Conservation (phyloP, 352 stramenopile species). For the Phytophthora tentaculata region DNA sequence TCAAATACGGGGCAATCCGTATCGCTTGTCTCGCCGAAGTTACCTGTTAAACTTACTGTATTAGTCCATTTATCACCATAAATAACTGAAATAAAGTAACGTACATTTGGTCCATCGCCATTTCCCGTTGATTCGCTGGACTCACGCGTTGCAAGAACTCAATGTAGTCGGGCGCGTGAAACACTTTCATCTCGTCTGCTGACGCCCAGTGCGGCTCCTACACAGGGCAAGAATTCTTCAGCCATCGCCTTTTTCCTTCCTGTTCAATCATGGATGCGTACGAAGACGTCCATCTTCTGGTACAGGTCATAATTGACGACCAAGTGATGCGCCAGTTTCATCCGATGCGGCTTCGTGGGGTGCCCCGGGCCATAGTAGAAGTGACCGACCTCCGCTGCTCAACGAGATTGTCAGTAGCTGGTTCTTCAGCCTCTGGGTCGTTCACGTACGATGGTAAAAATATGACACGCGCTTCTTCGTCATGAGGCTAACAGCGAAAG, state of each 20-base stretch:
- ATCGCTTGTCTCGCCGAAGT: conserved; percentile 91
- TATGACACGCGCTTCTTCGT: conserved; percentile 83
- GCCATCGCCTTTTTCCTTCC: neutral
- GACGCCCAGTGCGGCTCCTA: conserved; percentile 82
- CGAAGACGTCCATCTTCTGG: conserved; percentile 98
- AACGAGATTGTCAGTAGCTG: neutral
- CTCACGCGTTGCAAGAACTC: conserved; percentile 96
- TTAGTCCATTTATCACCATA: conserved; percentile 3
- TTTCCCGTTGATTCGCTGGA: conserved; percentile 92
- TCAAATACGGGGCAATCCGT: conserved; percentile 99
- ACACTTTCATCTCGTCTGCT: conserved; percentile 94
- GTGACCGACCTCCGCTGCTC: conserved; percentile 93
- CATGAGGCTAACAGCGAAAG: conserved; percentile 17
- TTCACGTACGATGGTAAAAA: conserved; percentile 85
- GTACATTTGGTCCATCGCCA: conserved; percentile 75
- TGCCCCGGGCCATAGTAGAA: conserved; percentile 97
- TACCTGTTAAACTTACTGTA: conserved; percentile 70
- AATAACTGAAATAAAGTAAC: neutral
- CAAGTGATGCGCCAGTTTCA: conserved; percentile 98
- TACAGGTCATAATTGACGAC: conserved; percentile 98
- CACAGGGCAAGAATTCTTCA: neutral
- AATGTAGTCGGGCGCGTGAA: conserved; percentile 98
- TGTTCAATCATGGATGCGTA: conserved; percentile 25
- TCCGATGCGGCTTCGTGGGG: conserved; percentile 97
- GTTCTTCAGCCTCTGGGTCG: neutral